These are phyloP conservation scores for Cubamyces lactineus DNA, from an alignment of 768 basidiomycete species.

Conservation along the genomic window DNA sequence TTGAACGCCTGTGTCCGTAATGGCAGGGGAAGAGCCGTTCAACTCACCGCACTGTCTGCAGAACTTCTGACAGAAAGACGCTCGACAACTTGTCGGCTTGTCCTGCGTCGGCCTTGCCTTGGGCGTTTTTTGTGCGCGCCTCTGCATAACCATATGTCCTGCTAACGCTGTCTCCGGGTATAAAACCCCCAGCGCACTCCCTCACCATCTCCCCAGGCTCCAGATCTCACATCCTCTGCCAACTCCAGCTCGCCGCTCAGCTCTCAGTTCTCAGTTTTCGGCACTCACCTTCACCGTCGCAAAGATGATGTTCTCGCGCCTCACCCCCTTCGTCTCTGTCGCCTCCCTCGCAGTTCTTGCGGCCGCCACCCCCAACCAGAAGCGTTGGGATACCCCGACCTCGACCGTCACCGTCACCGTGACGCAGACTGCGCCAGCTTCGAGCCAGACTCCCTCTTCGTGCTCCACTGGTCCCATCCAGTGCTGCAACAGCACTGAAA, in stretches of 20 bases:
- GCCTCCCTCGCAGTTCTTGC: conserved; percentile 22
- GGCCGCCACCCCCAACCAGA: conserved; percentile 19
- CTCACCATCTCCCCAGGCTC: neutral
- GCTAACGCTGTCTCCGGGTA: neutral
- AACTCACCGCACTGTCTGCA: no score
- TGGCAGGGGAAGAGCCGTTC: no score
- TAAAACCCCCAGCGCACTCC: neutral
- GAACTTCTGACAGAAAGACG: no score
- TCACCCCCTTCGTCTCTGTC: conserved; percentile 5
- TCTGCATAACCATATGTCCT: neutral
- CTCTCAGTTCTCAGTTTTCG: neutral
- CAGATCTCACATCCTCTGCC: neutral
- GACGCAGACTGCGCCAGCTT: conserved; percentile 7
- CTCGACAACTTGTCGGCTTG: no score
- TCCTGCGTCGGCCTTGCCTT: neutral
- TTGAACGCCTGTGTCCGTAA: no score
- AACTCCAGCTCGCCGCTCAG: neutral
- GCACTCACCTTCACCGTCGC: neutral
- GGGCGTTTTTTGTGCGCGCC: neutral
- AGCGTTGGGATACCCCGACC: conserved; percentile 7
- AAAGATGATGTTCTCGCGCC: conserved; percentile 7
- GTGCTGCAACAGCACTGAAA: conserved; percentile 13
- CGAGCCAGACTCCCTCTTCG: no score
- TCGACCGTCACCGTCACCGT: conserved; percentile 13
- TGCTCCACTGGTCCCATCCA: conserved; percentile 20